phyloP scores from a whole-genome alignment of 176 grass and related monocot species.

The Oryza glaberrima region DNA sequence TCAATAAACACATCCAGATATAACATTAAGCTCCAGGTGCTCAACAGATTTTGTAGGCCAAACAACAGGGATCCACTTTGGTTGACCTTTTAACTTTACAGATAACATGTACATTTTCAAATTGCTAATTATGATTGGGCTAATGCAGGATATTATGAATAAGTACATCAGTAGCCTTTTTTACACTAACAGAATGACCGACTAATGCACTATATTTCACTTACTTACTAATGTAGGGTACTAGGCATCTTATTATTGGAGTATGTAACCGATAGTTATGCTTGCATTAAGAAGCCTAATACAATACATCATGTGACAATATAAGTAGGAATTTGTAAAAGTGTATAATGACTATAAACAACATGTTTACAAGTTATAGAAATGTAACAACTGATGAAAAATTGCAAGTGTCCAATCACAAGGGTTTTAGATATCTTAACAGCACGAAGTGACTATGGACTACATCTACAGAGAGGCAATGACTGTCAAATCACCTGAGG shows the following conservation, averaged over 20 bases:
- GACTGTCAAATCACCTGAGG: background rate
- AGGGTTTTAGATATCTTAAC: background rate
- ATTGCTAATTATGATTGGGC: background rate
- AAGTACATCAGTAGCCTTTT: background rate
- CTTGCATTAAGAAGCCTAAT: background rate
- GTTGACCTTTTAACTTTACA: background rate
- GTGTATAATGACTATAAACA: background rate
- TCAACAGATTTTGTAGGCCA: conserved; percentile 24
- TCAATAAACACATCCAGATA: conserved; percentile 16
- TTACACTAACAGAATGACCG: background rate
- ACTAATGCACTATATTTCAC: background rate
- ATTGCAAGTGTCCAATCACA: background rate
- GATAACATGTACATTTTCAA: background rate
- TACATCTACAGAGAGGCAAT: background rate
- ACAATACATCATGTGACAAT: background rate
- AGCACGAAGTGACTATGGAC: background rate
- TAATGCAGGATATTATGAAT: background rate
- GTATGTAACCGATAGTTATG: background rate
- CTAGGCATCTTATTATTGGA: background rate
- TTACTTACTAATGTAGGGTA: background rate
- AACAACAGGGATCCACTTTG: background rate
- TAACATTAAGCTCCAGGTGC: background rate
- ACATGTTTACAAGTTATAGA: background rate
- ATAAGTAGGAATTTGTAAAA: background rate
- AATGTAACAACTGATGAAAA: conserved; percentile 1